A percentile compares a stretch with the other conserved stretches of the same genome.
Evolutionary conservation across 257 asterid genomes (phyloP).

Genomic region (Fraxinus cuspidata): DNA sequence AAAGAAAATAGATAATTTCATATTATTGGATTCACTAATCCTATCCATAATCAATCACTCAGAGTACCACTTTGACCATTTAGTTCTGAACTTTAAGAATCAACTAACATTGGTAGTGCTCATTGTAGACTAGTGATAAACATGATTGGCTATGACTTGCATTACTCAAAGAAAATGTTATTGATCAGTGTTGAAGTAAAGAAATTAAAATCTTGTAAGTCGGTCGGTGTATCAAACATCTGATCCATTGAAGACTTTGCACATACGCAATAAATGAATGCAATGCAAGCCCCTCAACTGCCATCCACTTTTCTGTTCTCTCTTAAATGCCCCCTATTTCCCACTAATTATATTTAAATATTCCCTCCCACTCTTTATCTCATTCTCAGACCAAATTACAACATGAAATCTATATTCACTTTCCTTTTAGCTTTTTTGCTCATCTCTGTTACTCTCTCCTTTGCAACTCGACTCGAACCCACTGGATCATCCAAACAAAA

Average conservation of each 20-base stretch:
- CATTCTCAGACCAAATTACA: background rate
- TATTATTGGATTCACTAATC: no score
- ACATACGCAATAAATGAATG: background rate
- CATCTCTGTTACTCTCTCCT: conserved; percentile 35
- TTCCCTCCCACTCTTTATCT: conserved; percentile 12
- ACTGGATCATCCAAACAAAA: background rate
- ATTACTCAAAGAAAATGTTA: no score
- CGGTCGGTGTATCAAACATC: background rate
- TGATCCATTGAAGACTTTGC: background rate
- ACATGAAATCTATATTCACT: conserved; percentile 41
- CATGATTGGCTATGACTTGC: no score
- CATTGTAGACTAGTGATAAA: no score
- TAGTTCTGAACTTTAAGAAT: no score
- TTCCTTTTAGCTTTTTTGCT: conserved; percentile 33
- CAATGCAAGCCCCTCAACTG: background rate
- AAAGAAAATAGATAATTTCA: no score
- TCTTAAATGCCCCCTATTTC: conserved; percentile 32
- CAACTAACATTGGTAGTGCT: no score
- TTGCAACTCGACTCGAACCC: conserved; percentile 16
- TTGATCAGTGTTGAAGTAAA: no score
- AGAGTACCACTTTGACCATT: no score
- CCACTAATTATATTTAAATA: conserved; percentile 10
- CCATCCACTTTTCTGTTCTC: background rate
- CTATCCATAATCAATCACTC: no score
- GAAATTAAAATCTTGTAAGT: no score